phyloP scores from a whole-genome alignment of 2,329 filamentous ascomycete species.

The Colletotrichum eremochloae region DNA sequence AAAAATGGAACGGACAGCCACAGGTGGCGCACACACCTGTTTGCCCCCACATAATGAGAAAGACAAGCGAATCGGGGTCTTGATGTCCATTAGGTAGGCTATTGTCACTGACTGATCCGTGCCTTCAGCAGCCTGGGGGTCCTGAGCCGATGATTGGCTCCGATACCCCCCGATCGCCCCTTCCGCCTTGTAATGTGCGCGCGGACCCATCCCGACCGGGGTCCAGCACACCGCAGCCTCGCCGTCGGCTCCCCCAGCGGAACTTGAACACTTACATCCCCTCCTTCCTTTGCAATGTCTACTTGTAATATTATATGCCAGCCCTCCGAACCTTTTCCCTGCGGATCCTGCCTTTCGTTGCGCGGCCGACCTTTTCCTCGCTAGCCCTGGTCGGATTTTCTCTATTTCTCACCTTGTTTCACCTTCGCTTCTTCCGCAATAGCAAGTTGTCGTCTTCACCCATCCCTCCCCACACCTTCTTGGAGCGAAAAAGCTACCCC shows the following conservation, averaged over 20 bases:
- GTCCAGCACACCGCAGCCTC: constrained; percentile 28
- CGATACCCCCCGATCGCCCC: constrained; percentile 17
- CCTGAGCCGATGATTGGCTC: constrained; percentile 18
- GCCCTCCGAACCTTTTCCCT: constrained; percentile 6
- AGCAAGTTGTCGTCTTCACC: neutral
- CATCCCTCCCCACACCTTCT: constrained; percentile 17
- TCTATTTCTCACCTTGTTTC: neutral
- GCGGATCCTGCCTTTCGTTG: constrained; percentile 1
- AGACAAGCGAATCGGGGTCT: constrained; percentile 15
- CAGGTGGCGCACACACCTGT: constrained; percentile 4
- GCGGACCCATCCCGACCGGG: constrained; percentile 27
- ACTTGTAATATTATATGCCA: constrained; percentile 17
- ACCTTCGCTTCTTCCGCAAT: neutral
- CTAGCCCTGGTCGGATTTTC: constrained; percentile 4
- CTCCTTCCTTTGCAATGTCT: constrained; percentile 24
- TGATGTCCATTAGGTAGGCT: neutral
- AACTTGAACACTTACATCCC: constrained; percentile 31
- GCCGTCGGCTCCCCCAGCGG: constrained; percentile 11
- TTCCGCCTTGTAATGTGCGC: constrained; percentile 26
- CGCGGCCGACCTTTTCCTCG: neutral
- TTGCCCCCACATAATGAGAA: neutral
- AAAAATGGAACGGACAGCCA: constrained; percentile 17
- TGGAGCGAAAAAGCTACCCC: constrained; percentile 35
- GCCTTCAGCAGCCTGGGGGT: neutral
- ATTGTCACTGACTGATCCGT: neutral